Evolutionary conservation across 176 grass and related monocot genomes (phyloP).

Genomic region (Oryza meridionalis): DNA sequence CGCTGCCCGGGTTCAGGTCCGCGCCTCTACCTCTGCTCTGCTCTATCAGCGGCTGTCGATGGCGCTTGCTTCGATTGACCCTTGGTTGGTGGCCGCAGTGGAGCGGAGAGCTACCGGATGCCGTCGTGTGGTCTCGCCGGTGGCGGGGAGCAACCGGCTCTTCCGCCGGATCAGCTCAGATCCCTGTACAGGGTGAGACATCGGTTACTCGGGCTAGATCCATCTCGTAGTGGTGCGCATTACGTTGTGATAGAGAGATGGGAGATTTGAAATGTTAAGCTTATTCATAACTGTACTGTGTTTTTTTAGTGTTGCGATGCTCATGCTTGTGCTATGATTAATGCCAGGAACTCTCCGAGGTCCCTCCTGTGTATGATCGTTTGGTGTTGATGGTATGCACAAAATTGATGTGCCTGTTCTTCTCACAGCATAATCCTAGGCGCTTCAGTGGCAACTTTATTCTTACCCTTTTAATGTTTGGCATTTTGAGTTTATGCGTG

Average conservation of each 20-base stretch:
- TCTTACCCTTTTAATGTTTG: conserved; percentile 17
- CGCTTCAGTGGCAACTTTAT: neutral
- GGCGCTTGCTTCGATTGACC: neutral
- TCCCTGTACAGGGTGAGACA: conserved; percentile 66
- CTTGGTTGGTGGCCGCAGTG: conserved; percentile 43
- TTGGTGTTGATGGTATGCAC: conserved; percentile 85
- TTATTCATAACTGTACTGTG: neutral
- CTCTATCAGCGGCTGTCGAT: neutral
- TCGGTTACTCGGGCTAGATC: neutral
- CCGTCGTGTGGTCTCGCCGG: conserved; percentile 54
- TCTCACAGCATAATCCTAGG: conserved; percentile 15
- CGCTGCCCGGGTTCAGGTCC: conserved; percentile 83
- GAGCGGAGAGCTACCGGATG: conserved; percentile 77
- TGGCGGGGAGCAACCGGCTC: conserved; percentile 25
- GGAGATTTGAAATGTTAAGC: too few species aligned
- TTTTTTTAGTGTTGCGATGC: neutral
- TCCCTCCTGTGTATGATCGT: conserved; percentile 70
- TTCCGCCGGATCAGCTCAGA: conserved; percentile 62
- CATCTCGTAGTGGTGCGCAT: neutral
- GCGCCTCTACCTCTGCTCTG: neutral
- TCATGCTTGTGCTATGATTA: conserved; percentile 20
- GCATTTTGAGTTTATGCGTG: conserved; percentile 48
- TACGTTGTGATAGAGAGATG: neutral
- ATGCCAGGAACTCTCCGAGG: conserved; percentile 65
- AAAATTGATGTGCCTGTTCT: conserved; percentile 20